These are phyloP conservation scores for Lasiosphaeris hirsuta DNA, from an alignment of 495 filamentous ascomycete genomes.

Conservation along the genomic window DNA sequence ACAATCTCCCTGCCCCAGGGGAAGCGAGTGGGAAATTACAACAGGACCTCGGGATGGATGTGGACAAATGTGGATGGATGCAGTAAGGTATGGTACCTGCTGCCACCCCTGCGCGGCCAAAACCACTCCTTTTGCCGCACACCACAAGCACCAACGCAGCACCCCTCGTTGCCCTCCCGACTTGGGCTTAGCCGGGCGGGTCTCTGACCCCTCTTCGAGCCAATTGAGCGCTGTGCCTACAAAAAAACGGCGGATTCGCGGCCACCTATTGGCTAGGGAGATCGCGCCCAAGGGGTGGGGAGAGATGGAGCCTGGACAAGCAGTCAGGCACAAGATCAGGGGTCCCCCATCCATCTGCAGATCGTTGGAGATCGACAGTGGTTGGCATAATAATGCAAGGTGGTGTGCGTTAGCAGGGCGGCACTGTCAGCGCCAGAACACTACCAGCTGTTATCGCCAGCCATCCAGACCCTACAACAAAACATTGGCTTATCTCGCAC, in stretches of 20 bases:
- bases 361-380: slow-evolving; percentile 13
- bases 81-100: slow-evolving; percentile 16
- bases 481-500: no score
- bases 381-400: background rate
- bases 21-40: slow-evolving; percentile 36
- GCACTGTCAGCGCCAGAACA: no score
- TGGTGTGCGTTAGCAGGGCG: background rate
- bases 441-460: background rate
- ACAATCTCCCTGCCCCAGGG: slow-evolving; percentile 22
- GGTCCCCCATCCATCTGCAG: slow-evolving; percentile 20
- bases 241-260: slow-evolving; percentile 10
- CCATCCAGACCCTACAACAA: background rate
- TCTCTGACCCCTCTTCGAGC: background rate
- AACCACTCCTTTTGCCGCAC: background rate
- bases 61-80: slow-evolving; percentile 7
- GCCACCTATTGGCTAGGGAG: slow-evolving; percentile 17
- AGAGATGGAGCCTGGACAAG: slow-evolving; percentile 11
- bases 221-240: slow-evolving; percentile 20
- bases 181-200: slow-evolving; percentile 19
- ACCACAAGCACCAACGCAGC: background rate
- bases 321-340: slow-evolving; percentile 27
- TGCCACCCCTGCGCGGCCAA: slow-evolving; percentile 14
- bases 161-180: background rate
- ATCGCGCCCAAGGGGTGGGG: slow-evolving; percentile 16
- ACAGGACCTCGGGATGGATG: slow-evolving; percentile 22